Evolutionary conservation across 2,329 filamentous ascomycete species (phyloP).

Genomic region (Microascus cirrosus): DNA sequence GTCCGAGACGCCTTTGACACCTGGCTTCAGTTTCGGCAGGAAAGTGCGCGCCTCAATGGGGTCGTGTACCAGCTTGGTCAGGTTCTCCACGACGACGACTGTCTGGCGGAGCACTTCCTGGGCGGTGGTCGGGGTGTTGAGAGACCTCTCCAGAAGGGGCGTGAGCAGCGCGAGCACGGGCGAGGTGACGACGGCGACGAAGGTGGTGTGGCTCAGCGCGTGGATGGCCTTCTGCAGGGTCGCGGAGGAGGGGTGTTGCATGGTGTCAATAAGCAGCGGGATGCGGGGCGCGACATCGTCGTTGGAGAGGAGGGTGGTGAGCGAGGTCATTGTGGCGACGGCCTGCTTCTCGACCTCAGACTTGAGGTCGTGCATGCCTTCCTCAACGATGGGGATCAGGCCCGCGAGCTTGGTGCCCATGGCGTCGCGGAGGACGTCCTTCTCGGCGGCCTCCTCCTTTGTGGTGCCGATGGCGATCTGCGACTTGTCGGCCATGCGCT

Average conservation of each 20-base stretch:
- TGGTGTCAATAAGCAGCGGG: constrained; percentile 83
- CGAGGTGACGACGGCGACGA: constrained; percentile 90
- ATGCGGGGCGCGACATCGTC: constrained; percentile 92
- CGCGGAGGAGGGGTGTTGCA: constrained; percentile 85
- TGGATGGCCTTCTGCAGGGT: constrained; percentile 93
- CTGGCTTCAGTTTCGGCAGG: constrained; percentile 85
- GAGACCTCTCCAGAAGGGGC: constrained; percentile 82
- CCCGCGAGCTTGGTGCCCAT: constrained; percentile 83
- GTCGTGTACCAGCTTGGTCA: constrained; percentile 95
- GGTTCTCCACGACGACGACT: constrained; percentile 91
- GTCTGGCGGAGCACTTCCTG: constrained; percentile 95
- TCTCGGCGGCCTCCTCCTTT: constrained; percentile 74
- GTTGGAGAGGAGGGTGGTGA: constrained; percentile 86
- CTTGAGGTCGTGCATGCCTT: constrained; percentile 95
- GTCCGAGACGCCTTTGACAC: constrained; percentile 80
- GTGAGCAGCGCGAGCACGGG: constrained; percentile 91
- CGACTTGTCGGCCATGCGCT: constrained; percentile 91
- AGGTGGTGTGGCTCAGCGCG: constrained; percentile 94
- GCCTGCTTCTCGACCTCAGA: constrained; percentile 78
- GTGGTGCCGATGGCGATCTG: constrained; percentile 69
- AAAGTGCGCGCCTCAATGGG: constrained; percentile 91
- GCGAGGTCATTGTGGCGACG: constrained; percentile 80
- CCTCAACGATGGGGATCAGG: constrained; percentile 84
- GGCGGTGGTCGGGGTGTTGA: constrained; percentile 81
- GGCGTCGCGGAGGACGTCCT: constrained; percentile 79